These are phyloP conservation scores for Haberlea rhodopensis DNA, from an alignment of 257 asterid species.

Conservation along the genomic window DNA sequence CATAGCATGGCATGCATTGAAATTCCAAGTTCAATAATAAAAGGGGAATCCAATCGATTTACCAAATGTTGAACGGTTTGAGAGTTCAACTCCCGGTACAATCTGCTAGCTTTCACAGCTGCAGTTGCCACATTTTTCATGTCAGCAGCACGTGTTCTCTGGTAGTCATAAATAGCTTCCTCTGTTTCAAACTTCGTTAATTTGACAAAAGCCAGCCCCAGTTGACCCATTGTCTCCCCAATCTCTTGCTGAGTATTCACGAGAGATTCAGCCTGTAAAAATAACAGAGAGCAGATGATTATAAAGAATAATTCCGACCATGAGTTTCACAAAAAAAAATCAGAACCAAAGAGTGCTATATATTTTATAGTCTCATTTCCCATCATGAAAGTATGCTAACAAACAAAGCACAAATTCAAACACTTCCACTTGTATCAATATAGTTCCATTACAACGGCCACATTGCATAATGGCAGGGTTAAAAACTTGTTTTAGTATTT, in stretches of 20 bases:
- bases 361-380: background rate
- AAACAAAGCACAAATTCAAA: too few species aligned
- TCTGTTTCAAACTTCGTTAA: conserved; percentile 92
- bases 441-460: too few species aligned
- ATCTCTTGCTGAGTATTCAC: conserved; percentile 94
- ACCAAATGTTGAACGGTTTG: conserved; percentile 97
- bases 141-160: conserved; percentile 77
- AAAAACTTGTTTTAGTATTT: too few species aligned
- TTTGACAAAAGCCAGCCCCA: conserved; percentile 91
- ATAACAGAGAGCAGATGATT: conserved; percentile 20
- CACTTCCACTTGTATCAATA: too few species aligned
- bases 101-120: conserved; percentile 94
- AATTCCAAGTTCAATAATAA: conserved; percentile 12
- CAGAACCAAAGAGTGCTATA: background rate
- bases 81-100: conserved; percentile 84
- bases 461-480: too few species aligned
- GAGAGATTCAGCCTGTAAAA: conserved; percentile 84
- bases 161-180: conserved; percentile 78
- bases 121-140: conserved; percentile 96
- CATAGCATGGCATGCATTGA: background rate
- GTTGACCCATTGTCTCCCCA: conserved; percentile 93
- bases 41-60: conserved; percentile 22
- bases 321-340: conserved; percentile 4
- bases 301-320: conserved; percentile 8
- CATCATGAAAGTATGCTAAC: too few species aligned